Evolutionary conservation across 768 basidiomycete genomes (phyloP).

Genomic region (Russula compacta): DNA sequence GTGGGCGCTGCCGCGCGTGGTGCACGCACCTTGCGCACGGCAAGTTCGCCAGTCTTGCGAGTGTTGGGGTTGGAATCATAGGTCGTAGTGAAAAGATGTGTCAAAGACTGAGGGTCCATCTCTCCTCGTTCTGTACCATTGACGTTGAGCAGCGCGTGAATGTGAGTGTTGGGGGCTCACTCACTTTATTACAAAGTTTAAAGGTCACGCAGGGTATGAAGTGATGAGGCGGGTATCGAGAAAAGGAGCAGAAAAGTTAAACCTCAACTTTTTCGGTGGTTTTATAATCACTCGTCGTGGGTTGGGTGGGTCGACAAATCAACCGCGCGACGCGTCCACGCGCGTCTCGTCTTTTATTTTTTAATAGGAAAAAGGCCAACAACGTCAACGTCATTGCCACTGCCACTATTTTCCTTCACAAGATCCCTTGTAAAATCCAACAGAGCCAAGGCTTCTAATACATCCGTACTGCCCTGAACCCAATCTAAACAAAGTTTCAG

Average conservation of each 20-base stretch:
- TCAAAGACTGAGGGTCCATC: constrained; percentile 72
- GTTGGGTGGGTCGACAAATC: not conserved
- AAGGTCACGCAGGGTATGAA: constrained; percentile 1
- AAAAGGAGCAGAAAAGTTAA: not conserved
- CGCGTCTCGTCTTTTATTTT: not conserved
- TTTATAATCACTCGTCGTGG: constrained; percentile 5
- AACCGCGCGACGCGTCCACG: constrained; percentile 18
- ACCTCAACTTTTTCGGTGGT: not conserved
- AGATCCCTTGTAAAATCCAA: not conserved
- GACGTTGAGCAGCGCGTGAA: not conserved
- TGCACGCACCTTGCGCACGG: constrained; percentile 68
- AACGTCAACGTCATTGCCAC: not conserved
- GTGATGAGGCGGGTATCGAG: constrained; percentile 11
- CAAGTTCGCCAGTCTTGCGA: constrained; percentile 75
- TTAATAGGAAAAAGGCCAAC: not conserved
- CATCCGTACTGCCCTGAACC: constrained; percentile 1
- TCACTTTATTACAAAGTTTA: not conserved
- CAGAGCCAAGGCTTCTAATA: not conserved
- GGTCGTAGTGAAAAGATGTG: constrained; percentile 71
- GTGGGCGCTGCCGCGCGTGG: not conserved
- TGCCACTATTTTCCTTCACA: not conserved
- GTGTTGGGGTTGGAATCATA: constrained; percentile 80
- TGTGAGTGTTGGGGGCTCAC: not conserved
- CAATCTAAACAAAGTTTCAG: not conserved
- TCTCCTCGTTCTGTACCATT: constrained; percentile 6